phyloP scores from a whole-genome alignment of 2,329 filamentous ascomycete species.

The Epichloe gansuensis region DNA sequence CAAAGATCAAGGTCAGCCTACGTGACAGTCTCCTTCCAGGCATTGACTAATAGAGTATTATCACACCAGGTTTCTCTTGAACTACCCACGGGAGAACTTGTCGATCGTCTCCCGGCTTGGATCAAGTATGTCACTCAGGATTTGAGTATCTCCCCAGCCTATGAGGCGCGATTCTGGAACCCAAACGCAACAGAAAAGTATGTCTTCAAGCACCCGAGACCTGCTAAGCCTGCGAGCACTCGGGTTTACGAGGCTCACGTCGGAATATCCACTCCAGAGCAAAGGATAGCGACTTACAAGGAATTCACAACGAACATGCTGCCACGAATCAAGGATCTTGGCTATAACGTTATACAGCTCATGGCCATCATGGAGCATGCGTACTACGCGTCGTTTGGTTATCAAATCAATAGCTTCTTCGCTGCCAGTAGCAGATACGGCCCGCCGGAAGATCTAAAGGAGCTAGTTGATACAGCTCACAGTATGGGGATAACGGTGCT shows the following conservation, averaged over 20 bases:
- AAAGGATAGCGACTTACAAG: constrained; percentile 84
- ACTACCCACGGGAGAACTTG: constrained; percentile 62
- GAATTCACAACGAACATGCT: constrained; percentile 92
- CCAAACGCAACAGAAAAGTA: constrained; percentile 67
- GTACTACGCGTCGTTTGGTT: constrained; percentile 98
- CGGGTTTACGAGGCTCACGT: constrained; percentile 98
- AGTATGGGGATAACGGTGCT: constrained; percentile 81
- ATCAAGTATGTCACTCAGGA: constrained; percentile 97
- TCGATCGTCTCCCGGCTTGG: constrained; percentile 88
- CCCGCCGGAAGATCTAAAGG: constrained; percentile 85
- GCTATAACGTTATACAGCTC: constrained; percentile 94
- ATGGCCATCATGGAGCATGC: constrained; percentile 99
- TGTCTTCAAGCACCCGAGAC: constrained; percentile 68
- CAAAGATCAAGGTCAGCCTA: constrained; percentile 73
- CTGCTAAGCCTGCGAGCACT: constrained; percentile 71
- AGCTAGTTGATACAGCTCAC: constrained; percentile 91
- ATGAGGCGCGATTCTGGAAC: constrained; percentile 96
- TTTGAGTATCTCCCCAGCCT: constrained; percentile 73
- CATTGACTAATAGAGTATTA: neutral
- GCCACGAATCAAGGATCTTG: constrained; percentile 75
- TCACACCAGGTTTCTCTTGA: constrained; percentile 62
- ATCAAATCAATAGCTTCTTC: constrained; percentile 98
- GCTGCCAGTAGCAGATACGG: constrained; percentile 94
- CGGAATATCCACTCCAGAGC: constrained; percentile 86
- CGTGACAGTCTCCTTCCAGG: neutral